Base-by-base conservation (phyloP, 768 basidiomycete genomes). In the Amanita muscaria region DNA sequence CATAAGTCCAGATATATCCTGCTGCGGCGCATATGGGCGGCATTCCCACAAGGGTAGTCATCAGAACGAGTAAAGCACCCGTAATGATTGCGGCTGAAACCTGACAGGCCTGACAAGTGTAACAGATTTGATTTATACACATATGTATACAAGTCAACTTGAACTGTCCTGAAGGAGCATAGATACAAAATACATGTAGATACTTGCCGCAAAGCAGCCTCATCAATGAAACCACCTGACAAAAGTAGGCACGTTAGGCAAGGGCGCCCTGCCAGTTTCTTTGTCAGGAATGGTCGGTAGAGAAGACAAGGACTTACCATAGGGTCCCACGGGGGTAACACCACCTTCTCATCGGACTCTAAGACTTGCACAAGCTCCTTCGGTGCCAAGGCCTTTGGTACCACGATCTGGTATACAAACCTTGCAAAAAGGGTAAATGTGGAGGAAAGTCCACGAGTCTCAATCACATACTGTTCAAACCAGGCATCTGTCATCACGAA, bases 321-420 rank as follows among this genome's bases (percentile, higher is more conserved):
- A 3, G 88, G 88, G 61, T 97, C 93, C 91, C 91, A 98, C 24
- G 85, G 74, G 2, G 88, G 81, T n/a, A 96, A 66, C 19, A 87
- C 79, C 16, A 74, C 61, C 50, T 67, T 64, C 25, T 89, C 69
- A 3, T 72, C 79, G 7, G 69, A 60, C 53, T 97, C 89, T 46
- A 76, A 84, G 12, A 97, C 77, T 56, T 81, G 76, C 24, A 87
- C 79, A 44, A 92, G 83, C 27, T 89, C 81, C 61, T 77, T 83
- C 11, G 85, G 79, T 14, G 89, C 88, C 48, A 91, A 63, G 23
- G 74, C 69, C 62, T 82, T 84, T 40, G 88, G 89, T 14, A 88
- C 78, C 9, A 96, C 94, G 19, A 94, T 80, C 64, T 98, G 94
- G 66, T 90, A 98, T 22, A 94, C 88, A 58, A 79, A 90, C 59